Evolutionary conservation across 2,329 filamentous ascomycete species (phyloP).

Genomic region (Huntiella abstrusa): DNA sequence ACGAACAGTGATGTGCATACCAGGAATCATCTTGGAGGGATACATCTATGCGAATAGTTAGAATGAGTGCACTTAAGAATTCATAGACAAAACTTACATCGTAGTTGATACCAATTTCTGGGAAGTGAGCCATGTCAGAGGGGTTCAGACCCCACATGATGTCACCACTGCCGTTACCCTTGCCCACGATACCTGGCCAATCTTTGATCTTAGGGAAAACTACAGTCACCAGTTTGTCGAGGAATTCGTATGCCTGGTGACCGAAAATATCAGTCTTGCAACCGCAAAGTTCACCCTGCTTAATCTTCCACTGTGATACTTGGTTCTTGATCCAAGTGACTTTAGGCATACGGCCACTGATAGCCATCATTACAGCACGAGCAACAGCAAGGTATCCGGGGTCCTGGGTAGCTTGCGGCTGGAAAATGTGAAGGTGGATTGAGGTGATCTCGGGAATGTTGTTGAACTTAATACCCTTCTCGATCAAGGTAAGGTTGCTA

Average conservation of each 20-base stretch:
- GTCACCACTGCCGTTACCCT: constrained; percentile 79
- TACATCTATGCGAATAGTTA: constrained; percentile 29
- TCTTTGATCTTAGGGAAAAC: constrained; percentile 94
- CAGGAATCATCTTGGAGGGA: constrained; percentile 56
- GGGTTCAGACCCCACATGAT: constrained; percentile 62
- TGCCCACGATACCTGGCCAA: constrained; percentile 48
- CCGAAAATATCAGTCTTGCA: constrained; percentile 62
- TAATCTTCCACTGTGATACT: constrained; percentile 58
- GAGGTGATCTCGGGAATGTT: constrained; percentile 70
- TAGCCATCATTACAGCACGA: constrained; percentile 66
- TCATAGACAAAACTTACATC: constrained; percentile 43
- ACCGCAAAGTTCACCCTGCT: constrained; percentile 50
- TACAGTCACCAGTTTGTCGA: constrained; percentile 76
- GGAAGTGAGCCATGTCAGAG: constrained; percentile 65
- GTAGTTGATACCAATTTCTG: constrained; percentile 88
- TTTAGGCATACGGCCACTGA: constrained; percentile 56
- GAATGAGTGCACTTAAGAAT: not conserved
- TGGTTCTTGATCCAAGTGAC: constrained; percentile 51
- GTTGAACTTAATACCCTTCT: constrained; percentile 56
- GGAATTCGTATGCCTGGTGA: constrained; percentile 71
- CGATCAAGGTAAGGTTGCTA: constrained; percentile 50
- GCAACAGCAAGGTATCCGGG: constrained; percentile 63
- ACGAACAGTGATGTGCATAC: constrained; percentile 65
- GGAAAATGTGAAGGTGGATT: constrained; percentile 60
- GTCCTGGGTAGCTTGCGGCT: constrained; percentile 52